phyloP scores from a whole-genome alignment of 1,139 yeast species.

The Geotrichum restrictum region DNA sequence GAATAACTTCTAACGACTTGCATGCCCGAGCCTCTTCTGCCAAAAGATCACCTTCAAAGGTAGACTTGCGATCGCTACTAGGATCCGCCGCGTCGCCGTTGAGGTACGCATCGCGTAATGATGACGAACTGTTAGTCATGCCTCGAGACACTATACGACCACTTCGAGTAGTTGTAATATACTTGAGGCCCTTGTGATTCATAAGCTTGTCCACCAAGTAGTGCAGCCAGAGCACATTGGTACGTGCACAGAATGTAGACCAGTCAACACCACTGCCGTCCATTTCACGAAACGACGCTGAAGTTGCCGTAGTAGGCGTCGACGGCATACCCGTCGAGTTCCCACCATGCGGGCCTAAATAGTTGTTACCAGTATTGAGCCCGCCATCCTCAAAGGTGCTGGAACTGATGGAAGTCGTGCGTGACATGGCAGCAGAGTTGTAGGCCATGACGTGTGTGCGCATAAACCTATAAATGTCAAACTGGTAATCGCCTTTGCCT shows the following conservation, averaged over 20 bases:
- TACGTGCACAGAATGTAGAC: slow-evolving; percentile 42
- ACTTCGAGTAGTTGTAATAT: slow-evolving; percentile 28
- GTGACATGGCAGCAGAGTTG: not conserved
- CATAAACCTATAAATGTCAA: slow-evolving; percentile 52
- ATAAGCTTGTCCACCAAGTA: slow-evolving; percentile 45
- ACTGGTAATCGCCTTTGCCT: slow-evolving; percentile 51
- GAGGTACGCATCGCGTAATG: slow-evolving; percentile 27
- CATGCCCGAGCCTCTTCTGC: slow-evolving; percentile 31
- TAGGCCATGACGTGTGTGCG: slow-evolving; percentile 28
- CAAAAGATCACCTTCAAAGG: slow-evolving; percentile 11
- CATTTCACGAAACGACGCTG: slow-evolving; percentile 1
- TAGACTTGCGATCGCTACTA: slow-evolving; percentile 2
- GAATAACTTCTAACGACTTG: slow-evolving; percentile 31
- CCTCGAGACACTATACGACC: slow-evolving; percentile 26
- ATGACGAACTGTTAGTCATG: slow-evolving; percentile 21
- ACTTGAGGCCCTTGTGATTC: slow-evolving; percentile 37
- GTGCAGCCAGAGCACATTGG: slow-evolving; percentile 50
- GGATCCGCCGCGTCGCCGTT: slow-evolving; percentile 17
- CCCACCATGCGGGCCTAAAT: not conserved
- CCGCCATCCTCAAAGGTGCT: not conserved
- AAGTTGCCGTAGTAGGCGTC: slow-evolving; percentile 6
- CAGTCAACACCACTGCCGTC: slow-evolving; percentile 38
- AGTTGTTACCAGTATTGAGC: not conserved
- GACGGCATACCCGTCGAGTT: not conserved
- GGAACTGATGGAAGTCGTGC: slow-evolving; percentile 6